Conservation (phyloP, 2,329 filamentous ascomycete species). For the Rhynchosporium secalis region DNA sequence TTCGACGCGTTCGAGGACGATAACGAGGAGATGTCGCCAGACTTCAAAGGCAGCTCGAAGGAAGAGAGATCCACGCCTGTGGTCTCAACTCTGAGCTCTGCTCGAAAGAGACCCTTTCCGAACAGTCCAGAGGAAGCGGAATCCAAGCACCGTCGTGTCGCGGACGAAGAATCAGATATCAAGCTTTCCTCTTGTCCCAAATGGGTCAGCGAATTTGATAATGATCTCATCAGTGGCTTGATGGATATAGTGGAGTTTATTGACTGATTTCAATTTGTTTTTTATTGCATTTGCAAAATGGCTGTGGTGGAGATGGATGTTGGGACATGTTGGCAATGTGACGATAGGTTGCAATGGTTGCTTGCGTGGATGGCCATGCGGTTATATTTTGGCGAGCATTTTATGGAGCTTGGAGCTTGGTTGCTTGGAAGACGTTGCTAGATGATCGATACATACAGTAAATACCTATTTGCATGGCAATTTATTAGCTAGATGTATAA, state of each 20-base stretch:
- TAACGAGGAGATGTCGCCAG: background rate
- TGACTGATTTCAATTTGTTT: background rate
- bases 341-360: background rate
- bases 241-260: constrained; percentile 38
- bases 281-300: background rate
- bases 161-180: constrained; percentile 12
- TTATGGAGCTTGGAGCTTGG: background rate
- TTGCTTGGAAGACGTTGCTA: background rate
- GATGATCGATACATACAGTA: background rate
- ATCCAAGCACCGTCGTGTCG: constrained; percentile 27
- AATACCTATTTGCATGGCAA: constrained; percentile 4
- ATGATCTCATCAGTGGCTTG: constrained; percentile 37
- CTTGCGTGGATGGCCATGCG: background rate
- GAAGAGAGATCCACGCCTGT: constrained; percentile 7
- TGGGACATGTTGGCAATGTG: background rate
- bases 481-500: background rate
- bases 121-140: constrained; percentile 20
- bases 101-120: constrained; percentile 24
- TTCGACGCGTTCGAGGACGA: constrained; percentile 30
- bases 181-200: constrained; percentile 28
- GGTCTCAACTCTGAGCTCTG: background rate
- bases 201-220: constrained; percentile 40
- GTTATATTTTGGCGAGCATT: background rate
- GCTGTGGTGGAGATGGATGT: background rate
- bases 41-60: background rate